These are phyloP conservation scores for Santalum album DNA, from an alignment of 164 flowering plant species.

Conservation along the genomic window DNA sequence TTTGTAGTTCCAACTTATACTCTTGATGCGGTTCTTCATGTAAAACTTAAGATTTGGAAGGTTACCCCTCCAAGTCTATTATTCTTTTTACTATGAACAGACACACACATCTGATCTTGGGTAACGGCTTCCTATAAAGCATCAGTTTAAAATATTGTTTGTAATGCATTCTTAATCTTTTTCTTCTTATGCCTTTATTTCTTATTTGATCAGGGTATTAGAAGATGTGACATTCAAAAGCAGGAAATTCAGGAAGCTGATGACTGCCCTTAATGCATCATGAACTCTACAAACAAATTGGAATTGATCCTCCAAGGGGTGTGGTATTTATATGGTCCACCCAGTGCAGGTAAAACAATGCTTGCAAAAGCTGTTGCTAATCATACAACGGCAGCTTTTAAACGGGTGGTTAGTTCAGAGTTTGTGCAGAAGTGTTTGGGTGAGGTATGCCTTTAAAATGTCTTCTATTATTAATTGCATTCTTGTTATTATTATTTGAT, in stretches of 20 bases:
- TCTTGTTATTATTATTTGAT: neutral
- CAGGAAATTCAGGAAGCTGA: slow-evolving; percentile 98
- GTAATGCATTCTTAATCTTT: neutral
- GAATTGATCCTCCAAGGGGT: slow-evolving; percentile 96
- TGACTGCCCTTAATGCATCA: slow-evolving; percentile 90
- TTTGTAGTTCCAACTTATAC: too few species aligned
- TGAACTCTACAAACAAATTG: slow-evolving; percentile 91
- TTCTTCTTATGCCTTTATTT: slow-evolving; percentile 3
- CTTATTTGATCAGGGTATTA: slow-evolving; percentile 60
- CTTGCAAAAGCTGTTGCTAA: slow-evolving; percentile 99
- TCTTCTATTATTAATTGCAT: neutral
- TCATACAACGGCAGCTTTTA: slow-evolving; percentile 89
- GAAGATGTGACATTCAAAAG: slow-evolving; percentile 96
- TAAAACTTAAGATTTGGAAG: too few species aligned
- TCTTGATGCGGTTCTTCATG: too few species aligned
- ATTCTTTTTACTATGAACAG: too few species aligned
- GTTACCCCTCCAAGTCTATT: too few species aligned
- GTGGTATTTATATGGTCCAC: slow-evolving; percentile 95
- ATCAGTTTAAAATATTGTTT: too few species aligned
- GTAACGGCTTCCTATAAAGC: too few species aligned
- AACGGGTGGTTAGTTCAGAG: slow-evolving; percentile 94
- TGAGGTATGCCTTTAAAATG: slow-evolving; percentile 51
- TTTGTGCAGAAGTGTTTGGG: slow-evolving; percentile 98
- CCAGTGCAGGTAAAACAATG: slow-evolving; percentile 98
- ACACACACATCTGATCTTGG: too few species aligned